These are phyloP conservation scores for Ophiostoma tasmaniense DNA, from an alignment of 2,329 filamentous ascomycete species.

Conservation along the genomic window DNA sequence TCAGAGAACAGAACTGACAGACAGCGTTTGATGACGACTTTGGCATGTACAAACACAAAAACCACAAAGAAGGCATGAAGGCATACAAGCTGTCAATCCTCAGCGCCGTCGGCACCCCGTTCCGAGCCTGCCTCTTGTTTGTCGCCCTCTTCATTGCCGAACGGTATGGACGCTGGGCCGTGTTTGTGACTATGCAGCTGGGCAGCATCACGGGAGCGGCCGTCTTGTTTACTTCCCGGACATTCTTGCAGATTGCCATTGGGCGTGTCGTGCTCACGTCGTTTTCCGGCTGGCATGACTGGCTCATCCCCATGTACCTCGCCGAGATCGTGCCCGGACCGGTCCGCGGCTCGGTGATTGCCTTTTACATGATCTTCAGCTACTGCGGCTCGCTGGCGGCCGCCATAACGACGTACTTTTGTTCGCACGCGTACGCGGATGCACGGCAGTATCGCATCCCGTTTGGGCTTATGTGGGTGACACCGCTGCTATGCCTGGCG, in stretches of 20 bases:
- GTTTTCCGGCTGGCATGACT: conserved; percentile 20
- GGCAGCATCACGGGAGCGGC: background rate
- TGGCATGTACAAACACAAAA: background rate
- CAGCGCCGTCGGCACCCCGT: background rate
- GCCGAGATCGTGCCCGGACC: conserved; percentile 20
- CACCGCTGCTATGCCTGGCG: conserved; percentile 12
- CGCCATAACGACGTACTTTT: background rate
- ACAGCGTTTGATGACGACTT: background rate
- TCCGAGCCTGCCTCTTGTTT: background rate
- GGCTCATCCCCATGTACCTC: conserved; percentile 21
- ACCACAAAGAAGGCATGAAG: background rate
- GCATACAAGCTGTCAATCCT: background rate
- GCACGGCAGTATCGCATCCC: conserved; percentile 14
- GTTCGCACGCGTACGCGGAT: background rate
- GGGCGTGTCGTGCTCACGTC: conserved; percentile 18
- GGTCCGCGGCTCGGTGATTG: conserved; percentile 13
- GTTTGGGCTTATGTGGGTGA: conserved; percentile 16
- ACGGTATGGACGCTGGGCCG: background rate
- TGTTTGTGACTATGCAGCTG: background rate
- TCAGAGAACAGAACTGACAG: background rate
- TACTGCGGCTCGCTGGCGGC: background rate
- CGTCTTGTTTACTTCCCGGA: background rate
- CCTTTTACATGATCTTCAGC: background rate
- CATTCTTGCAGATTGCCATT: background rate
- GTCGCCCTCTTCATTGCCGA: background rate